Evolutionary conservation across 1,139 yeast genomes (phyloP).

Genomic region (Kodamaea fungicola): DNA sequence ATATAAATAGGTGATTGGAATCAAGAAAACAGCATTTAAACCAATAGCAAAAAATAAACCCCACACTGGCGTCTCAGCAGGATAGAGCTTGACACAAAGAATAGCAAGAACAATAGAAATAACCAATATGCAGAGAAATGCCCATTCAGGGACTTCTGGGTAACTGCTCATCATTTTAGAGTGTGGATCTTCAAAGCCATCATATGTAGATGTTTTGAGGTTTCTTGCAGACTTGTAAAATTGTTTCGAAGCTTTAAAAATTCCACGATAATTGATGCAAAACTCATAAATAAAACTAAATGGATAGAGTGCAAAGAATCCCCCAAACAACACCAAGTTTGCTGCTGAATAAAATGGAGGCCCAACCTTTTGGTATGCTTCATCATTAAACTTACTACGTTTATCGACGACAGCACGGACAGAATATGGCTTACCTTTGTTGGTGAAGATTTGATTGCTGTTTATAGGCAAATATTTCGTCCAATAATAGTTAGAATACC

Average conservation of each 20-base stretch:
- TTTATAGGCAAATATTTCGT: constrained; percentile 16
- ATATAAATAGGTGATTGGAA: constrained; percentile 16
- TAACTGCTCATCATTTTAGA: constrained; percentile 13
- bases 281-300: constrained; percentile 13
- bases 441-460: constrained; percentile 11
- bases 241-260: constrained; percentile 8
- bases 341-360: constrained; percentile 44
- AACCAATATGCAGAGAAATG: constrained; percentile 11
- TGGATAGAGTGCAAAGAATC: constrained; percentile 17
- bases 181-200: constrained; percentile 16
- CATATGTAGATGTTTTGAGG: constrained; percentile 10
- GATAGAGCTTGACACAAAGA: constrained; percentile 16
- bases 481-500: constrained; percentile 16
- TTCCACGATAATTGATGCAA: constrained; percentile 6
- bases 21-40: constrained; percentile 19
- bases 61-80: constrained; percentile 21
- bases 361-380: constrained; percentile 21
- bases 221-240: constrained; percentile 6
- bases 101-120: constrained; percentile 14
- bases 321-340: constrained; percentile 15
- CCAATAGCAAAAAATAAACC: constrained; percentile 19
- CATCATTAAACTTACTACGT: constrained; percentile 11
- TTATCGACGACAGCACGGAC: constrained; percentile 12
- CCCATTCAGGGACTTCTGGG: constrained; percentile 18
- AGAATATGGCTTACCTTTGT: constrained; percentile 14